Conservation (phyloP, 2,329 filamentous ascomycete species). For the Penicillium sp. region DNA sequence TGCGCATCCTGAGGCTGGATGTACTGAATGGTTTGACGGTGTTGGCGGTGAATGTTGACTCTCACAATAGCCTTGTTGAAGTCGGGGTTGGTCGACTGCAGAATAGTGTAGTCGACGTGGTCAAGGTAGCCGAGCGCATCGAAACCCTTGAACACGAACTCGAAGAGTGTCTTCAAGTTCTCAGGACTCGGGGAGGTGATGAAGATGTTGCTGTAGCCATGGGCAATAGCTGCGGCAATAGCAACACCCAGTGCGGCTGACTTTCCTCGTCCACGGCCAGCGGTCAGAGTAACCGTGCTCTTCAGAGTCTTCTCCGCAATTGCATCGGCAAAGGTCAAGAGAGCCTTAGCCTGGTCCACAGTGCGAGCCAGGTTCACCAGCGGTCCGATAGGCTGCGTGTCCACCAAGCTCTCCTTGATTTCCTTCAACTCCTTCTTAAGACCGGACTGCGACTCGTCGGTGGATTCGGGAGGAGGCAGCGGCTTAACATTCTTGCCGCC, state of each 20-base stretch:
- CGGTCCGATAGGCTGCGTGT: constrained; percentile 79
- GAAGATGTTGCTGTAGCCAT: constrained; percentile 98
- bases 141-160: constrained; percentile 98
- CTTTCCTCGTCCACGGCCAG: constrained; percentile 90
- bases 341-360: constrained; percentile 89
- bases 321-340: constrained; percentile 94
- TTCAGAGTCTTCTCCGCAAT: constrained; percentile 93
- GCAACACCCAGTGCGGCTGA: constrained; percentile 93
- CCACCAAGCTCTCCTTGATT: constrained; percentile 81
- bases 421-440: constrained; percentile 70
- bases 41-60: constrained; percentile 90
- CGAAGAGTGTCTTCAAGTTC: constrained; percentile 96
- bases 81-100: constrained; percentile 95
- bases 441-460: constrained; percentile 65
- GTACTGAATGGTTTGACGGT: constrained; percentile 97
- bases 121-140: constrained; percentile 91
- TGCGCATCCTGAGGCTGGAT: constrained; percentile 96
- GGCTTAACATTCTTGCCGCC: constrained; percentile 85
- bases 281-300: constrained; percentile 89
- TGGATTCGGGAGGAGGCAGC: constrained; percentile 68
- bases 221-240: constrained; percentile 85
- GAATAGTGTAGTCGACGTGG: constrained; percentile 94
- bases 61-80: constrained; percentile 99
- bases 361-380: constrained; percentile 82
- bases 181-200: constrained; percentile 97